Evolutionary conservation across 176 grass and related monocot species (phyloP).

Genomic region (Secale cereale): DNA sequence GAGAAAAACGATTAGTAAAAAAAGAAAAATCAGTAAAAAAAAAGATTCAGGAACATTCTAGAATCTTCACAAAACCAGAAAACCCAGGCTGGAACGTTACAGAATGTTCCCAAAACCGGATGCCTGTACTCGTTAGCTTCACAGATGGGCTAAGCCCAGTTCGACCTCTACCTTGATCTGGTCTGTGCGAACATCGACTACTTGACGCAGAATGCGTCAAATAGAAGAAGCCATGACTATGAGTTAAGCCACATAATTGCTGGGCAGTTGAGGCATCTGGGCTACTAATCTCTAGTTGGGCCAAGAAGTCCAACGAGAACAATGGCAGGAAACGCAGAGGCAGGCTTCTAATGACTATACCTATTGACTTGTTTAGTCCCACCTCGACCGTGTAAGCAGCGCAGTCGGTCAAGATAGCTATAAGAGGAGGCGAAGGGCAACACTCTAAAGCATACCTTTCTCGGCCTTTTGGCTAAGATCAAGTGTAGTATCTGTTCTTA

Average conservation of each 20-base stretch:
- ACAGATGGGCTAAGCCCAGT: too few species aligned
- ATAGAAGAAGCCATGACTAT: not conserved
- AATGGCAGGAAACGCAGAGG: not conserved
- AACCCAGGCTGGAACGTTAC: too few species aligned
- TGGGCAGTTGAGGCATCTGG: not conserved
- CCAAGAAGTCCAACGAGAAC: not conserved
- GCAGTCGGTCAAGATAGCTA: not conserved
- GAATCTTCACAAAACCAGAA: too few species aligned
- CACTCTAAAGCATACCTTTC: conserved; percentile 41
- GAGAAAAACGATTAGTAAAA: too few species aligned
- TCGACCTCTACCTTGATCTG: too few species aligned
- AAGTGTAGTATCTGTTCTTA: conserved; percentile 86
- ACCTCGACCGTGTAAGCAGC: not conserved
- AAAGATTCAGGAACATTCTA: too few species aligned
- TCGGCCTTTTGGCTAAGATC: conserved; percentile 87
- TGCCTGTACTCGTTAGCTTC: too few species aligned
- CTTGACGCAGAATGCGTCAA: too few species aligned
- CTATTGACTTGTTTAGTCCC: not conserved
- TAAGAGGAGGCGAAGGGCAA: not conserved
- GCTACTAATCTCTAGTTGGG: not conserved
- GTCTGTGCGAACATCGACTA: too few species aligned
- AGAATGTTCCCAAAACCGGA: too few species aligned
- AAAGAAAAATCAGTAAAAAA: too few species aligned
- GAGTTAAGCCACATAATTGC: not conserved
- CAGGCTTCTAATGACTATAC: too few species aligned